Conservation (phyloP, 208 protist species). For the Novymonas esmeraldas region DNA sequence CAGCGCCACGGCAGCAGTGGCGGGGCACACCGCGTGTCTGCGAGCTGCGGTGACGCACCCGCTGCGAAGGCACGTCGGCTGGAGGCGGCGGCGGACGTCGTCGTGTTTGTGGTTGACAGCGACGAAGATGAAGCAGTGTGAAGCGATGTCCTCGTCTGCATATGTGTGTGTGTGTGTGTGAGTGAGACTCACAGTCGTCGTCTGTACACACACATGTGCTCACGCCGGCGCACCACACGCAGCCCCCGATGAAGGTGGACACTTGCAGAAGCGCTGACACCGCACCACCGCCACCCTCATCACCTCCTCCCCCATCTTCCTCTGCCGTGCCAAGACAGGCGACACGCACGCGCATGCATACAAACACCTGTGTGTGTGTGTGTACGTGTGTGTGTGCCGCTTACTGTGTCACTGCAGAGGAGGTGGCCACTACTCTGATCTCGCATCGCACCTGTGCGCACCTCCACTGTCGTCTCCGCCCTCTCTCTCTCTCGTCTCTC, state of each 20-base stretch:
- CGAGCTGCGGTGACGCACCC: neutral
- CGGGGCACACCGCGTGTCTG: too few relatives aligned
- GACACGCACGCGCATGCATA: neutral
- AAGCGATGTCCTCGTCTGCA: too few relatives aligned
- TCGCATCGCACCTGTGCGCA: neutral
- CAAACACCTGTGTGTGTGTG: neutral
- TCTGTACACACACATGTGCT: too few relatives aligned
- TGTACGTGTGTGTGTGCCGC: neutral
- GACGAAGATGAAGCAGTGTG: slow-evolving; percentile 14
- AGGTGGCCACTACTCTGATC: neutral
- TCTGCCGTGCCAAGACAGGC: neutral
- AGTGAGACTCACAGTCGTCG: too few relatives aligned
- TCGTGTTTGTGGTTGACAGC: slow-evolving; percentile 7
- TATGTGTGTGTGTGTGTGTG: too few relatives aligned
- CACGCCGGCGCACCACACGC: too few relatives aligned
- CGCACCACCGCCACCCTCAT: too few relatives aligned
- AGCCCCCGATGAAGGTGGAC: too few relatives aligned
- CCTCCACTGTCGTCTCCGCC: neutral
- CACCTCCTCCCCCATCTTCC: neutral
- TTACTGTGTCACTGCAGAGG: neutral
- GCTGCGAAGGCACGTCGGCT: neutral
- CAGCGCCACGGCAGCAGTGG: neutral
- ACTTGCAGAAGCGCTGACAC: too few relatives aligned
- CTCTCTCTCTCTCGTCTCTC: neutral
- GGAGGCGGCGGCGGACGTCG: neutral